These are phyloP conservation scores for Ustilago bromivora DNA, from an alignment of 1,284 basidiomycete species.

Conservation along the genomic window DNA sequence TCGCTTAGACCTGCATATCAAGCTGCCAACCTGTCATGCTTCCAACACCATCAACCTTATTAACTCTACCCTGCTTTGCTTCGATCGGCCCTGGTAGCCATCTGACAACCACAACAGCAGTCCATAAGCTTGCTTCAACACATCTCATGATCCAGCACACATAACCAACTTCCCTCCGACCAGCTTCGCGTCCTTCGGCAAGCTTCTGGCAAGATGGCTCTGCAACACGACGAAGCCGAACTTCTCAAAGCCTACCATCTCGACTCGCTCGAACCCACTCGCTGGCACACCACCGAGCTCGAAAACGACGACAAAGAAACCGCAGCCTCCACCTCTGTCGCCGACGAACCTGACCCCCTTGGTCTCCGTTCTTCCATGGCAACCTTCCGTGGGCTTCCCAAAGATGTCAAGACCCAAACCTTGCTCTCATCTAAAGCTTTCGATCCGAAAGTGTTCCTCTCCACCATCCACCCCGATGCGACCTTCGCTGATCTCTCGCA, in stretches of 20 bases:
- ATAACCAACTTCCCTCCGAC: neutral
- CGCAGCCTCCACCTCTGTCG: constrained; percentile 25
- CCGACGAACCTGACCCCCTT: constrained; percentile 69
- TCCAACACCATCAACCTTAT: neutral
- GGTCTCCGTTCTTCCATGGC: constrained; percentile 72
- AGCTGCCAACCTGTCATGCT: neutral
- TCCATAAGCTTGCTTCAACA: neutral
- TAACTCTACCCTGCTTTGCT: neutral
- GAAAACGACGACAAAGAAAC: constrained; percentile 31
- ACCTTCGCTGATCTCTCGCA: constrained; percentile 86
- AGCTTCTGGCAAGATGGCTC: constrained; percentile 31
- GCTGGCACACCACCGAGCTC: constrained; percentile 61
- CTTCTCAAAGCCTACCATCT: constrained; percentile 70
- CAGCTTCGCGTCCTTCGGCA: neutral
- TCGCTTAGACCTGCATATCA: constrained; percentile 10
- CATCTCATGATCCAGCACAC: neutral
- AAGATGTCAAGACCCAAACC: constrained; percentile 55
- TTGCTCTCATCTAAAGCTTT: constrained; percentile 85
- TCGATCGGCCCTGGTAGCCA: neutral
- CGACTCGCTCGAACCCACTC: constrained; percentile 67
- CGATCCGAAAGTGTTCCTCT: constrained; percentile 92
- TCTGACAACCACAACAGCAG: neutral
- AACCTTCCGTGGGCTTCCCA: constrained; percentile 42
- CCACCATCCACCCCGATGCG: constrained; percentile 92
- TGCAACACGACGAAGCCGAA: constrained; percentile 65